phyloP scores from a whole-genome alignment of 192 early-diverging fungal species.

The Mortierella alpina region DNA sequence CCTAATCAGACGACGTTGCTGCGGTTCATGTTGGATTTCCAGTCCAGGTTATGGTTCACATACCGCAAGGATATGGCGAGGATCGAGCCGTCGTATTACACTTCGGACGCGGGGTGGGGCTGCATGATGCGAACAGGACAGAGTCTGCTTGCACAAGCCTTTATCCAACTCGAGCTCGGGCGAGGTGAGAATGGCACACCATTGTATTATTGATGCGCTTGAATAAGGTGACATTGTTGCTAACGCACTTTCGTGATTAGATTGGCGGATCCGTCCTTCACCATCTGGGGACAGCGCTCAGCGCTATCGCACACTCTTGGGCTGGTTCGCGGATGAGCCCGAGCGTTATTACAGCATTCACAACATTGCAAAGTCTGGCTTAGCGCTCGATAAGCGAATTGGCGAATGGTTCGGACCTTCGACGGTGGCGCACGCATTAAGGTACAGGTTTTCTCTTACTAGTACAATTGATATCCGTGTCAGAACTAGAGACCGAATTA shows the following conservation, averaged over 20 bases:
- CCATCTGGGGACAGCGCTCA: conserved; percentile 13
- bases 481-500: not conserved
- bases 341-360: conserved; percentile 59
- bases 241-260: conserved; percentile 1
- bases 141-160: conserved; percentile 56
- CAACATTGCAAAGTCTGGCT: conserved; percentile 47
- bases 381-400: conserved; percentile 52
- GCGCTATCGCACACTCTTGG: conserved; percentile 39
- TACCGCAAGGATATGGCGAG: conserved; percentile 56
- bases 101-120: conserved; percentile 58
- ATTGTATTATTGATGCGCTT: not conserved
- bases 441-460: conserved; percentile 19
- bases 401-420: conserved; percentile 61
- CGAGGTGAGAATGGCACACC: conserved; percentile 33
- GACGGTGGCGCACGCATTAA: conserved; percentile 53
- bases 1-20: conserved; percentile 28
- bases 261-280: conserved; percentile 28
- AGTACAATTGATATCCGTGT: not conserved
- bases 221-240: not conserved
- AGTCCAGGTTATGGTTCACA: conserved; percentile 53
- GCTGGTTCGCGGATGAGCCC: conserved; percentile 57
- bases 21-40: conserved; percentile 53
- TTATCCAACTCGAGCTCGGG: conserved; percentile 49
- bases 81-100: conserved; percentile 56
- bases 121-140: conserved; percentile 61